Percentiles rank a stretch among this genome's conserved stretches.
phyloP scores from a whole-genome alignment of 129 eudicot species.

The Kitagawia praeruptora region DNA sequence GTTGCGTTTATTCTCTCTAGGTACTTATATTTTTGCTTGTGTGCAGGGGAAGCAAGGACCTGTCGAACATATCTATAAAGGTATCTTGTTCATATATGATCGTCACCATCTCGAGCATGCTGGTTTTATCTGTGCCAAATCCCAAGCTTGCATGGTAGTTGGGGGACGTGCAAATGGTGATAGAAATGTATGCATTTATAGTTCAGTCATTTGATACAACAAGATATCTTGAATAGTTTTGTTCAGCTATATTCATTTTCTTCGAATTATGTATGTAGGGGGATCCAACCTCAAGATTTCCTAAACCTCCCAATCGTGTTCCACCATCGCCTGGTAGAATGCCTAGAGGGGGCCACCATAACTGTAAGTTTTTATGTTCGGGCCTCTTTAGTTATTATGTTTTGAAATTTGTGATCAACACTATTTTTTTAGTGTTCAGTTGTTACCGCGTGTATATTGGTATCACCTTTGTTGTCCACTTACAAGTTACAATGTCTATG shows the following conservation, averaged over 20 bases:
- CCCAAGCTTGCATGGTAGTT: slow-evolving; percentile 70
- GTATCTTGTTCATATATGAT: slow-evolving; percentile 68
- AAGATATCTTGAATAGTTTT: not conserved
- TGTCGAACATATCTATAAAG: slow-evolving; percentile 72
- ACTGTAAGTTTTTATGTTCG: slow-evolving; percentile 33
- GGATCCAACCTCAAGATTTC: slow-evolving; percentile 44
- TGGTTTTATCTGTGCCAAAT: slow-evolving; percentile 91
- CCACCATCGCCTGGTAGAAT: slow-evolving; percentile 70
- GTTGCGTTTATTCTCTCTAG: not conserved
- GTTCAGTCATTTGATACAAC: not conserved
- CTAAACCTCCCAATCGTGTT: slow-evolving; percentile 53
- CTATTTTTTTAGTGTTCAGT: not conserved
- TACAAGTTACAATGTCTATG: not conserved
- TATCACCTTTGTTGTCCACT: not conserved
- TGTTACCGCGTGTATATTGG: not conserved
- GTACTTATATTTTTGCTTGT: slow-evolving; percentile 4
- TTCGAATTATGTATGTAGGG: slow-evolving; percentile 38
- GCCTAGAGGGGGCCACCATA: slow-evolving; percentile 64
- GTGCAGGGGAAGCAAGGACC: slow-evolving; percentile 94
- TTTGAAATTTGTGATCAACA: not conserved
- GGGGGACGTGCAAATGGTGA: slow-evolving; percentile 81
- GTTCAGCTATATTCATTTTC: not conserved
- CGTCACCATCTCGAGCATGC: slow-evolving; percentile 99
- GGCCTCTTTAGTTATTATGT: not conserved
- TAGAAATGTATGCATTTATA: slow-evolving; percentile 53